Conservation (phyloP, 345 rosid genomes). For the Sapria himalayana region DNA sequence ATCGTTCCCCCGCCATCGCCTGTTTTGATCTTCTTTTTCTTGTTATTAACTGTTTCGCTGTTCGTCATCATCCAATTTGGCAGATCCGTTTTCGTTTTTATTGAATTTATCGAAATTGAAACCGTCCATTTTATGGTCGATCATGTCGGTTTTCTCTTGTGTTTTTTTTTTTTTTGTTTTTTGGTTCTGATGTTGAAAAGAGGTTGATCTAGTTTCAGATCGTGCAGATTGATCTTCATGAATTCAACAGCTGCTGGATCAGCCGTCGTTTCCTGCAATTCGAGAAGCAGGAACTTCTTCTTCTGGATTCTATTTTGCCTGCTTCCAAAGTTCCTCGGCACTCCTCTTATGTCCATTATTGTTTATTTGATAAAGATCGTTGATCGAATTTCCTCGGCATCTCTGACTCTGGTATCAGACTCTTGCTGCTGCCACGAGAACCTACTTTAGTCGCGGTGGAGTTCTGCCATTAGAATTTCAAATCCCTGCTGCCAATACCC, state of each 20-base stretch:
- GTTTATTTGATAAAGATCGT: slow-evolving; percentile 31
- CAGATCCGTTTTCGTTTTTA: no score
- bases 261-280: slow-evolving; percentile 73
- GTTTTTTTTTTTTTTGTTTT: not conserved
- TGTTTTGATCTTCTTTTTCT: no score
- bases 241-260: slow-evolving; percentile 42
- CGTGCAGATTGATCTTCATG: slow-evolving; percentile 54
- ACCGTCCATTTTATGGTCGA: not conserved
- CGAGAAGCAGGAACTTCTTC: slow-evolving; percentile 79
- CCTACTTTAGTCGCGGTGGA: slow-evolving; percentile 7
- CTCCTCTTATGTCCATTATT: slow-evolving; percentile 22
- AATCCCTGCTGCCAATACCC: not conserved
- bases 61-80: no score
- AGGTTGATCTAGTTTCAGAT: no score
- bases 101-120: not conserved
- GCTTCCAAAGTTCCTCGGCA: slow-evolving; percentile 45
- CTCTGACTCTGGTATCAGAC: not conserved
- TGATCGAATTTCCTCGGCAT: slow-evolving; percentile 23
- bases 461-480: slow-evolving; percentile 8
- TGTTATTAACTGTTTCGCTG: no score
- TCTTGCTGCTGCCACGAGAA: slow-evolving; percentile 8
- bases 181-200: slow-evolving; percentile 1
- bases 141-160: not conserved
- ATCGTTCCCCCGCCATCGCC: no score
- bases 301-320: slow-evolving; percentile 64